Evolutionary conservation across 108 stramenopile species (phyloP), one percentile per base, ranked within the genome.

Genomic region (Bacterosira constricta): DNA sequence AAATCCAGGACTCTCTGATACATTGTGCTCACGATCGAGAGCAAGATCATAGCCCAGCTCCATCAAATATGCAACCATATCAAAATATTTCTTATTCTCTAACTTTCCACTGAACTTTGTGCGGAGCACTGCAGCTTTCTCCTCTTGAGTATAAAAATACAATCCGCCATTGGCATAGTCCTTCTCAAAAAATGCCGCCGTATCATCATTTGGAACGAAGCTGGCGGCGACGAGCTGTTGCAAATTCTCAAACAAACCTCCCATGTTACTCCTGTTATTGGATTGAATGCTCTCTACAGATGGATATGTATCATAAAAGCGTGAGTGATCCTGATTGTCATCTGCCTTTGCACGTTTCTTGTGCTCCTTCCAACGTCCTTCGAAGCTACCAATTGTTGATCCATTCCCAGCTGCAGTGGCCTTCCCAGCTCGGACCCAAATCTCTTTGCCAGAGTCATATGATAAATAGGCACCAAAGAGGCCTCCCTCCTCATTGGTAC

Each of bases 41-140:
- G 59, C 59, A 7, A 71, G 35, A 60, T 71, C 70, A 52, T 71
- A 71, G 3, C 70, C 58, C 6, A 71, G 44, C 59, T 71, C 70
- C 25, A 59, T 49, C 15, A 60, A 49, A 34, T 71, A 71, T 17
- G 70, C 58, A 52, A 9, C 29, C 51, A 52, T 52, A 3, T 52
- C 26, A 23, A 52, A 27, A 26, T 30, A 52, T n/a, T 52, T 52
- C 11, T 30, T 6, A 27, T 52, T 23, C 8, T 26, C 51, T 2
- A 9, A 27, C 27, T 52, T 52, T 4, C 51, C 51, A 15, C 51
- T 23, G 27, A 52, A 52, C 6, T 52, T 52, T 26, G 29, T 27
- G 4, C 8, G 26, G 27, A 23, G 25, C 25, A 52, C 29, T 26
- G 26, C 25, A 13, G 25, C 27, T 13, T 27, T 27, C 29, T 52